Conservation (phyloP, 805 yeast species). For the Ogataea angusta region DNA sequence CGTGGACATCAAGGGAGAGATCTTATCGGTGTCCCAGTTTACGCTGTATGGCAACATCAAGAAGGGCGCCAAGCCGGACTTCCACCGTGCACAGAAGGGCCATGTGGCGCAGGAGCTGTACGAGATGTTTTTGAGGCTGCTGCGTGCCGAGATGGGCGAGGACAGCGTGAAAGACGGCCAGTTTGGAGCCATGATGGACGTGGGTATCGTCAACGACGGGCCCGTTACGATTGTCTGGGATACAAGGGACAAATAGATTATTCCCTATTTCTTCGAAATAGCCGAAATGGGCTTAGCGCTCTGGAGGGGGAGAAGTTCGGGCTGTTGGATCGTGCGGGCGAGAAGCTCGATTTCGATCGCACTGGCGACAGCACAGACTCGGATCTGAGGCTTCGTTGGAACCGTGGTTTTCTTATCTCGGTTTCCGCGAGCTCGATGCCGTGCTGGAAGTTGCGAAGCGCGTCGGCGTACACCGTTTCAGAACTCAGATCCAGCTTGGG, state of each 20-base stretch:
- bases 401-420: conserved; percentile 22
- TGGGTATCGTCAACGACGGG: conserved; percentile 82
- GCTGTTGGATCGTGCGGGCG: conserved; percentile 31
- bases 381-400: conserved; percentile 19
- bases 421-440: conserved; percentile 3
- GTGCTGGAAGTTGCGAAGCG: conserved; percentile 3
- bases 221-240: conserved; percentile 88
- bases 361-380: conserved; percentile 21
- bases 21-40: conserved; percentile 88
- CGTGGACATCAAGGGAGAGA: conserved; percentile 63
- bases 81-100: conserved; percentile 89
- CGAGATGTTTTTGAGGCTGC: conserved; percentile 45
- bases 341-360: conserved; percentile 25
- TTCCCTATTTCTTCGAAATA: conserved; percentile 20
- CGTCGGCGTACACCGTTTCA: neutral
- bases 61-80: conserved; percentile 94
- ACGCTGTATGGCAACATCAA: conserved; percentile 81
- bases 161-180: conserved; percentile 79
- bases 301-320: conserved; percentile 33
- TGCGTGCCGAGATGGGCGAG: conserved; percentile 53
- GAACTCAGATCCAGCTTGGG: neutral
- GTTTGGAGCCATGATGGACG: conserved; percentile 98
- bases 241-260: conserved; percentile 42
- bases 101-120: conserved; percentile 48
- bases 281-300: conserved; percentile 31